phyloP scores from a whole-genome alignment of 2,329 filamentous ascomycete genomes.

The Metarhizium brunneum region DNA sequence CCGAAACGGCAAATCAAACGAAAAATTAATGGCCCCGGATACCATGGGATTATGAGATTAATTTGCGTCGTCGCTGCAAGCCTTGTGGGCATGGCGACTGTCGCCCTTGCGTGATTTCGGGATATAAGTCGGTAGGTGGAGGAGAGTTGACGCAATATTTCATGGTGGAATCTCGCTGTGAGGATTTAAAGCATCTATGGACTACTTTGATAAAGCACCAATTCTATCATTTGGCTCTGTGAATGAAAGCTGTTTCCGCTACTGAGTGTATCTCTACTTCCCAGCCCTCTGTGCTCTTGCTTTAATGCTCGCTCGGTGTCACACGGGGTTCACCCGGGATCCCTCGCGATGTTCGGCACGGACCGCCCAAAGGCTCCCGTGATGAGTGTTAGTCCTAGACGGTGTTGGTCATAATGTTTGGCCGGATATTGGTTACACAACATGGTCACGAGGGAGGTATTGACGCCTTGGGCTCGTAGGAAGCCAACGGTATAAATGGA shows the following conservation, averaged over 20 bases:
- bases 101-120: not conserved
- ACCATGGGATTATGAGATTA: not conserved
- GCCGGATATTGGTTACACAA: not conserved
- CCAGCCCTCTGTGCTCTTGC: not conserved
- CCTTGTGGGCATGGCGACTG: not conserved
- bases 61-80: not conserved
- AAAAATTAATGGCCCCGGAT: not conserved
- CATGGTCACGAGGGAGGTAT: not conserved
- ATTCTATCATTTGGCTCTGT: not conserved
- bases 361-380: not conserved
- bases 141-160: not conserved
- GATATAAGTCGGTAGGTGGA: not conserved
- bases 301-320: not conserved
- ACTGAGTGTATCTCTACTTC: not conserved
- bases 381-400: too few relatives aligned
- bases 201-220: not conserved
- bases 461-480: not conserved
- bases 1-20: not conserved
- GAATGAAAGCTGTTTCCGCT: not conserved
- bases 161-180: not conserved
- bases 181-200: not conserved
- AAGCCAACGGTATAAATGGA: not conserved
- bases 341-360: not conserved
- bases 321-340: not conserved
- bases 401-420: not conserved